Evolutionary conservation across 768 basidiomycete species (phyloP), one percentile per base, ranked within the genome.

Genomic region (Cystofilobasidium ferigula): DNA sequence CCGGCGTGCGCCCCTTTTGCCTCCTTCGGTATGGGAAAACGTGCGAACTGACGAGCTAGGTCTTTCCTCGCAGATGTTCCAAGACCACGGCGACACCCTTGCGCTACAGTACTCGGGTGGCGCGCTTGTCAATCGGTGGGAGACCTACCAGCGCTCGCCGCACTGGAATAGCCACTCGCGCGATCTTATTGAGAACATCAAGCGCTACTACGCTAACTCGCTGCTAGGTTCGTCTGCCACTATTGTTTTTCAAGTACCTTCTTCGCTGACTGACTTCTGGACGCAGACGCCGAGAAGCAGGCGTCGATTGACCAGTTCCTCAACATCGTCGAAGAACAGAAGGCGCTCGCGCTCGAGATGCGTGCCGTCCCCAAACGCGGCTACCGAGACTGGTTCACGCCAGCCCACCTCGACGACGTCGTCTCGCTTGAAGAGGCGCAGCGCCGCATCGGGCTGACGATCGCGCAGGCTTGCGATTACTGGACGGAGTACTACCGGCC

Each of bases 91-190:
- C 13, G 73, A 74, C 53, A 71, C 91, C 0, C 84, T 98, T 65
- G 93, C 94, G 0, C 79, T 95, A 69, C 94, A 99, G 73, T 99
- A 99, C 72, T 95, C 92, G 0, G 95, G 95, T 1, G 92, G 89
- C 72, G 90, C 91, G 0, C 83, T 98, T 12, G 93, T 98, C 53
- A 98, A 97, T 72, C 82, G 93, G 2, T 90, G 97, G 9, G 93
- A 98, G 74, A 95, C 89, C 0, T 98, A 97, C 72, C 84, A 93
- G 47, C 83, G 90, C 34, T 91, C 92, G 82, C 89, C 89, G 0
- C 91, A 95, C 69, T 98, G 94, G 93, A 91, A 90, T 72, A 92
- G 89, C 71, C 94, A 97, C 76, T 95, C 92, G 1, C 81, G 94
- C 40, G 93, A 97, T 74, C 89, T 97, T 72, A 71, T 77, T 9